A percentile compares a stretch with the other conserved stretches of the same genome.
Evolutionary conservation across 2,329 filamentous ascomycete species (phyloP).

Genomic region (Didymosphaeria variabile): DNA sequence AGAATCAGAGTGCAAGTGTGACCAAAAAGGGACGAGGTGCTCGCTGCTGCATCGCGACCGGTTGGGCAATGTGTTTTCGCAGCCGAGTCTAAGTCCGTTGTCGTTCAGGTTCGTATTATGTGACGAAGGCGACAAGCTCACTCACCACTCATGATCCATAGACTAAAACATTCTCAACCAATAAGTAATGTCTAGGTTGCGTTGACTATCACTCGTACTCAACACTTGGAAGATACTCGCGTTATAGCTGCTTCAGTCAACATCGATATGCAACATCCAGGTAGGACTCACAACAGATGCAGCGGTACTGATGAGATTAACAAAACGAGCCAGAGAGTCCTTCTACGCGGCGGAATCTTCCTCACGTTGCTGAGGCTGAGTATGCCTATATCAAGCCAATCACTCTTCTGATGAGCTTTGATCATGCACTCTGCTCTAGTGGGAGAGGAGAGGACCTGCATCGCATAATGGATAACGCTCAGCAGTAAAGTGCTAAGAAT

Average conservation of each 20-base stretch:
- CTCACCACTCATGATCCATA: not conserved
- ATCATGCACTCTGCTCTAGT: conserved; percentile 22
- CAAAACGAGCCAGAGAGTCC: conserved; percentile 6
- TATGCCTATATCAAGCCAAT: conserved; percentile 20
- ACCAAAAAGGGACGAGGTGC: not conserved
- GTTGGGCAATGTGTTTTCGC: not conserved
- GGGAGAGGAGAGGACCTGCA: conserved; percentile 25
- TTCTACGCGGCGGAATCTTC: not conserved
- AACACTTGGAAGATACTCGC: not conserved
- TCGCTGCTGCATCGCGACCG: not conserved
- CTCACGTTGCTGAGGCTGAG: conserved; percentile 9
- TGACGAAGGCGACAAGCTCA: not conserved
- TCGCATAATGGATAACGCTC: conserved; percentile 20
- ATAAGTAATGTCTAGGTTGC: not conserved
- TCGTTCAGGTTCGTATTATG: not conserved
- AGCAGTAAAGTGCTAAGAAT: conserved; percentile 43
- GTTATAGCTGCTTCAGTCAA: not conserved
- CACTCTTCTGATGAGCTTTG: conserved; percentile 30
- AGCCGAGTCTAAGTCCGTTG: not conserved
- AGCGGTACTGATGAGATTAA: conserved; percentile 10
- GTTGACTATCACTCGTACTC: not conserved
- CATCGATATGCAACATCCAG: not conserved
- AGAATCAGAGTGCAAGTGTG: not conserved
- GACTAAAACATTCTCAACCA: no score
- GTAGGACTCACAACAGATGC: conserved; percentile 13